Conservation (phyloP, 2,329 filamentous ascomycete species). For the Cytospora chrysosperma region DNA sequence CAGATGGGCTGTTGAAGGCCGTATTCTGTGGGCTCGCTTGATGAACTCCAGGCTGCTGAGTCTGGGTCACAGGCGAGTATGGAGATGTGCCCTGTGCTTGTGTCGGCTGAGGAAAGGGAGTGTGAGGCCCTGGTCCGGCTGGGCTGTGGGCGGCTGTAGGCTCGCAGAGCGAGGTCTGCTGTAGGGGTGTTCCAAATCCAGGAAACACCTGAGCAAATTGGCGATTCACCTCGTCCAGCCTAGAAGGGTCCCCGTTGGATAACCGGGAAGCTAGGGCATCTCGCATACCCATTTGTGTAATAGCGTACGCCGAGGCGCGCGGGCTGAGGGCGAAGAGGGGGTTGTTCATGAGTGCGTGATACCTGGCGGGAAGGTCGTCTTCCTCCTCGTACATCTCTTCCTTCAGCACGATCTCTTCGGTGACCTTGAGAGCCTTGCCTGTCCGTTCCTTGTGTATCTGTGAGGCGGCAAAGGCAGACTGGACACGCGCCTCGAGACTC, state of each 20-base stretch:
- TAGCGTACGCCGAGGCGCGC: slow-evolving; percentile 15
- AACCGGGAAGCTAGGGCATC: slow-evolving; percentile 1
- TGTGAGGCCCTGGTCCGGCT: background rate
- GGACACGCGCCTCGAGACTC: slow-evolving; percentile 81
- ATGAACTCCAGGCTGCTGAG: slow-evolving; percentile 8
- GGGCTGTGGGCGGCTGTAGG: background rate
- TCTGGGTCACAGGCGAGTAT: background rate
- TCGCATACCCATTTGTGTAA: slow-evolving; percentile 15
- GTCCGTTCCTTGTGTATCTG: slow-evolving; percentile 87
- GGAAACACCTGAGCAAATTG: slow-evolving; percentile 18
- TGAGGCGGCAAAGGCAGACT: slow-evolving; percentile 86
- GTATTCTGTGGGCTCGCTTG: slow-evolving; percentile 6
- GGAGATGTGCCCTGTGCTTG: background rate
- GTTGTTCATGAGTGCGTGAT: slow-evolving; percentile 14
- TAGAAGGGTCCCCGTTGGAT: background rate
- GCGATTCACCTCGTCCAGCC: slow-evolving; percentile 7
- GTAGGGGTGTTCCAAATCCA: background rate
- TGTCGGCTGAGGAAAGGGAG: background rate
- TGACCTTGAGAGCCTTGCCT: slow-evolving; percentile 77
- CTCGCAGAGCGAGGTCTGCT: background rate
- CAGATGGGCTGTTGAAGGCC: background rate
- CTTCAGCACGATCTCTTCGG: slow-evolving; percentile 80
- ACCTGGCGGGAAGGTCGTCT: slow-evolving; percentile 64
- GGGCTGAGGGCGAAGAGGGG: slow-evolving; percentile 10
- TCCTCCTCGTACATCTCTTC: slow-evolving; percentile 98